A percentile compares a stretch with the other conserved stretches of the same genome.
phyloP scores from a whole-genome alignment of 352 stramenopile genomes.

The Pythium folliculosum region DNA sequence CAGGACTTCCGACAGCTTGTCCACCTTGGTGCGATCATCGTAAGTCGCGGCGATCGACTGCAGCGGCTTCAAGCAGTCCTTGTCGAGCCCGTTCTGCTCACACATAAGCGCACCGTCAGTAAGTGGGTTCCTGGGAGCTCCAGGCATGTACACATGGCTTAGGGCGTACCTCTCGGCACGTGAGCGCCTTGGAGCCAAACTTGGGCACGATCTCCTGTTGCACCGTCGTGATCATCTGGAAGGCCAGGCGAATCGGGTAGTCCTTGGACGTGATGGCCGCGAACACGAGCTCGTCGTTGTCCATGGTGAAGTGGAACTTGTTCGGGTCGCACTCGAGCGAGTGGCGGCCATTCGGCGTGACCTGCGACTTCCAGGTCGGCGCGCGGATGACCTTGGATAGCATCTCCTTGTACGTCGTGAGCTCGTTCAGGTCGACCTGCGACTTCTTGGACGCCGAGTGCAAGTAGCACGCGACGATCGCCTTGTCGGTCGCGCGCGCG shows the following conservation, averaged over 20 bases:
- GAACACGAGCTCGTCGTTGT: conserved; percentile 88
- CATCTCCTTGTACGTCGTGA: conserved; percentile 78
- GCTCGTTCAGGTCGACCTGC: conserved; percentile 57
- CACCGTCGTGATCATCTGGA: conserved; percentile 77
- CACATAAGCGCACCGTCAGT: neutral
- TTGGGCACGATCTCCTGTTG: conserved; percentile 81
- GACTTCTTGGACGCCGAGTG: conserved; percentile 53
- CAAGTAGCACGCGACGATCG: conserved; percentile 77
- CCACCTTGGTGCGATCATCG: conserved; percentile 85
- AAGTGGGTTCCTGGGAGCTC: neutral
- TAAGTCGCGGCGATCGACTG: conserved; percentile 65
- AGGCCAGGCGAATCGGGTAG: conserved; percentile 81
- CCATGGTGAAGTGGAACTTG: conserved; percentile 90
- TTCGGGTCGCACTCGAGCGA: conserved; percentile 86
- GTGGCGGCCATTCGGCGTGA: conserved; percentile 83
- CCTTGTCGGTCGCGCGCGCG: conserved; percentile 78
- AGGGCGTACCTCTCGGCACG: conserved; percentile 65
- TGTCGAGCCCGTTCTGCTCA: conserved; percentile 65
- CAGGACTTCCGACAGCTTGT: conserved; percentile 87
- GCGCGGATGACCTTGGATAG: conserved; percentile 79
- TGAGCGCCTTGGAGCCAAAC: conserved; percentile 73
- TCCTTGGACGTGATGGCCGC: conserved; percentile 77
- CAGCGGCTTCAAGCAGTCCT: conserved; percentile 73
- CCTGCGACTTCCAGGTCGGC: conserved; percentile 85
- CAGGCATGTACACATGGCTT: too few relatives aligned